These are phyloP conservation scores for Saccharomyces hybrid DNA, from an alignment of 1,139 yeast species.

Conservation along the genomic window DNA sequence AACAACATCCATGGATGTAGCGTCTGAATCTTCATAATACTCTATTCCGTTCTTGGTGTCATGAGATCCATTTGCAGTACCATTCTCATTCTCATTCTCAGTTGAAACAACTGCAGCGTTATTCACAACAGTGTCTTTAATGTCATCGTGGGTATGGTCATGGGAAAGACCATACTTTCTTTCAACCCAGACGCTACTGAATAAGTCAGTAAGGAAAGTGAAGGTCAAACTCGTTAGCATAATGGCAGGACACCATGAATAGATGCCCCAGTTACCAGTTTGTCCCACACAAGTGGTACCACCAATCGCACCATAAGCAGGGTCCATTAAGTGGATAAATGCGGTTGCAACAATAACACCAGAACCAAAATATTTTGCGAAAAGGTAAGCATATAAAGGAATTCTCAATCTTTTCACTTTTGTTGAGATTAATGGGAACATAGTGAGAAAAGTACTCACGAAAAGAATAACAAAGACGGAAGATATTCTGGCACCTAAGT, in stretches of 20 bases:
- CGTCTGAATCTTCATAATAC: neutral
- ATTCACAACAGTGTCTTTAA: neutral
- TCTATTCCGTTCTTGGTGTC: neutral
- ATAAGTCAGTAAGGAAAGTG: neutral
- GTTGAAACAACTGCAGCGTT: neutral
- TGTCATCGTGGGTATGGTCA: neutral
- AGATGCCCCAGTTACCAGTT: slow-evolving; percentile 46
- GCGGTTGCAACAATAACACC: slow-evolving; percentile 92
- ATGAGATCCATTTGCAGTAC: neutral
- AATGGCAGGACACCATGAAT: slow-evolving; percentile 62
- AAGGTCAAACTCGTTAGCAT: neutral
- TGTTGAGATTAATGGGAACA: slow-evolving; percentile 46
- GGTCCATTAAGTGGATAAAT: slow-evolving; percentile 73
- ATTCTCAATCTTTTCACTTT: slow-evolving; percentile 32
- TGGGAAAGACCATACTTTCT: neutral
- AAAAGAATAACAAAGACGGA: slow-evolving; percentile 54
- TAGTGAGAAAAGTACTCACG: slow-evolving; percentile 58
- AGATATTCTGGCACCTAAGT: slow-evolving; percentile 50
- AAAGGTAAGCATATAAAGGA: slow-evolving; percentile 53
- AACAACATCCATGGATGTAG: slow-evolving; percentile 22
- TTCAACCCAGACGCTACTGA: neutral
- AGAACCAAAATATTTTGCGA: slow-evolving; percentile 81
- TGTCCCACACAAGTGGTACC: slow-evolving; percentile 38
- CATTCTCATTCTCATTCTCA: neutral
- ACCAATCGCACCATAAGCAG: slow-evolving; percentile 55